Base-by-base conservation (phyloP, 108 stramenopile genomes). In the Skeletonema tropicum region DNA sequence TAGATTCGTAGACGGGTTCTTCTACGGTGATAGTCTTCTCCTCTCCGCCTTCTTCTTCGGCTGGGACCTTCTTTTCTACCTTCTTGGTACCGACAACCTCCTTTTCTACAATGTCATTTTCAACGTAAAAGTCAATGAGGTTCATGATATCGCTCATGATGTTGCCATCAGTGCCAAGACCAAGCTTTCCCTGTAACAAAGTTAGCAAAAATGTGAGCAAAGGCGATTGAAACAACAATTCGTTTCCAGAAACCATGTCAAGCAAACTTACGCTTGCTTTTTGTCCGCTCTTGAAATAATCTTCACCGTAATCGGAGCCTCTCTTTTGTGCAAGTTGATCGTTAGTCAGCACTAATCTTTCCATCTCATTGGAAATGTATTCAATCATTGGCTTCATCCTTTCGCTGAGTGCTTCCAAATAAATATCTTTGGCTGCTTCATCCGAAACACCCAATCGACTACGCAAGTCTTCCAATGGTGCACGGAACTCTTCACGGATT, bases 81-180 rank as follows among this genome's bases (percentile, higher is more conserved):
- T 82, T 88, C 78, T 88, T 85, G 15, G 87, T 90, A 23, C 87
- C 92, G 61, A 92, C 73, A 58, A 87, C 88, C 32, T 73, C 65
- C 52, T 90, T 80, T 49, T 88, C 78, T 13, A 90, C 85, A 70
- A 94, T 83, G 35, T 80, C 90, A 79, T 94, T 94, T 64, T 92
- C 95, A 25, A 70, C 76, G 79, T 93, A 94, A 82, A 96, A 96
- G 72, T 94, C 92, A 68, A 96, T 76, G 12, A 96, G 81, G 57
- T 90, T 85, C 90, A 96, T 89, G 70, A 90, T 91, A 62, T 96
- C 95, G 60, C 86, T 85, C 90, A 96, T 90, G 74, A 94, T 88
- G 64, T 94, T 92, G 42, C 85, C 86, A 58, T 94, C 93, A 36
- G 94, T 89, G 11, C 92, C 91, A 49, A 95, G 72, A 36, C 94